Conservation (phyloP, 768 basidiomycete genomes). For the Suillus paluster region DNA sequence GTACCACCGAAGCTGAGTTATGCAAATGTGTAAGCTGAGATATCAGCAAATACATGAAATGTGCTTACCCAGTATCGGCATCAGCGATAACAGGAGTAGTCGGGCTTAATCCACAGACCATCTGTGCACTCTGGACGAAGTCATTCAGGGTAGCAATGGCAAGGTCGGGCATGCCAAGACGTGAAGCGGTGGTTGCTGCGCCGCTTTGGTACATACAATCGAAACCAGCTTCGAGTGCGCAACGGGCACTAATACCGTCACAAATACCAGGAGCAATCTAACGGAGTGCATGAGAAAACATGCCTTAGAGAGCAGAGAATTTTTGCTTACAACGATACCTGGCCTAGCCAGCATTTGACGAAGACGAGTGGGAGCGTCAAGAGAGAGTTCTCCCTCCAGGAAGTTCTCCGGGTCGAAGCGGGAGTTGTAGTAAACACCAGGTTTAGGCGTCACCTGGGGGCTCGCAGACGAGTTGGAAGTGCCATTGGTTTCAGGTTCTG, state of each 20-base stretch:
- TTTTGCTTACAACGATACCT: conserved; percentile 69
- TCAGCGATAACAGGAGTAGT: conserved; percentile 76
- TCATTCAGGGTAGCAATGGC: conserved; percentile 81
- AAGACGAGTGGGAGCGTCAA: conserved; percentile 71
- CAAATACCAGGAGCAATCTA: conserved; percentile 81
- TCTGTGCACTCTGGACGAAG: conserved; percentile 71
- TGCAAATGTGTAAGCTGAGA: conserved; percentile 21
- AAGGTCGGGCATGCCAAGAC: conserved; percentile 78
- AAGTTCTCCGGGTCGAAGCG: conserved; percentile 73
- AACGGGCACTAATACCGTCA: conserved; percentile 79
- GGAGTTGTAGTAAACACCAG: conserved; percentile 60
- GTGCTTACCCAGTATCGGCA: conserved; percentile 71
- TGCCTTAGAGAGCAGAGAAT: not conserved
- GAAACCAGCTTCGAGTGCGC: conserved; percentile 81
- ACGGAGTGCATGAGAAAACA: not conserved
- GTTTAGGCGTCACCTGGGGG: conserved; percentile 16
- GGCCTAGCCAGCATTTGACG: conserved; percentile 72
- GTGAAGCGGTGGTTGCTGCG: conserved; percentile 80
- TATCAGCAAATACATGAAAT: not conserved
- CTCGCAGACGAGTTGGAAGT: conserved; percentile 8
- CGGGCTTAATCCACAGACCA: conserved; percentile 70
- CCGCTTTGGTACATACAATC: conserved; percentile 81
- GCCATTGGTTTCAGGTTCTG: conserved; percentile 7
- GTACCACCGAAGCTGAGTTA: conserved; percentile 65
- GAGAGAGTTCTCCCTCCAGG: conserved; percentile 68